Evolutionary conservation across 345 rosid species (phyloP).

Genomic region (Mercurialis annua): DNA sequence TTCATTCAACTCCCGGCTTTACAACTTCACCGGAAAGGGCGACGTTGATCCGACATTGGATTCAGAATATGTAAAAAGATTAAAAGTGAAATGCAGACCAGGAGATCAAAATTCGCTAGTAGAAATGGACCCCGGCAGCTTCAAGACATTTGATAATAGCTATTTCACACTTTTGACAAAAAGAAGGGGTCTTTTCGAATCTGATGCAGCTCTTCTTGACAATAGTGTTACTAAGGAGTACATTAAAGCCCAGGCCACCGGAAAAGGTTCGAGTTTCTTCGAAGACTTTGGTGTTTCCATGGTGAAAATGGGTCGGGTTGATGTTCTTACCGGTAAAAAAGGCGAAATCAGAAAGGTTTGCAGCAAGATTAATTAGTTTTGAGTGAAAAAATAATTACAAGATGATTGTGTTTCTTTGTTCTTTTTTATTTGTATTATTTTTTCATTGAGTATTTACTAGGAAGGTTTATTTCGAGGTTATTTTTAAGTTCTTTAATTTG

Average conservation of each 20-base stretch:
- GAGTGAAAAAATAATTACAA: not conserved
- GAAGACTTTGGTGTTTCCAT: constrained; percentile 63
- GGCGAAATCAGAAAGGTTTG: constrained; percentile 67
- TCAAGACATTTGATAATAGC: constrained; percentile 47
- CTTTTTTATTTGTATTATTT: not conserved
- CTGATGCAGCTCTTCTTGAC: constrained; percentile 63
- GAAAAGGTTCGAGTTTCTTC: constrained; percentile 37
- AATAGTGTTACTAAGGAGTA: constrained; percentile 44
- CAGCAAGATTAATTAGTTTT: constrained; percentile 33
- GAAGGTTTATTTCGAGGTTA: too few species aligned
- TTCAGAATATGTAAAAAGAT: constrained; percentile 26
- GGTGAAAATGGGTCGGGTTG: constrained; percentile 67
- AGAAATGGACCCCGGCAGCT: constrained; percentile 76
- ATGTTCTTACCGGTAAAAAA: constrained; percentile 43
- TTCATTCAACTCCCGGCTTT: constrained; percentile 41
- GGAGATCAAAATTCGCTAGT: constrained; percentile 44
- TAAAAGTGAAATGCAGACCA: constrained; percentile 42
- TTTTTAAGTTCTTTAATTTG: too few species aligned
- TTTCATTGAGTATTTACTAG: too few species aligned
- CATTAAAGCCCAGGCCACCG: constrained; percentile 27
- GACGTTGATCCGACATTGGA: constrained; percentile 52
- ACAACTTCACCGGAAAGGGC: constrained; percentile 68
- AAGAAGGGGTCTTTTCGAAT: constrained; percentile 59
- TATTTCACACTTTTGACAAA: constrained; percentile 46
- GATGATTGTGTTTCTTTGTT: not conserved